Base-by-base conservation (phyloP, 140 eudicot species). In the Bidens hawaiensis region DNA sequence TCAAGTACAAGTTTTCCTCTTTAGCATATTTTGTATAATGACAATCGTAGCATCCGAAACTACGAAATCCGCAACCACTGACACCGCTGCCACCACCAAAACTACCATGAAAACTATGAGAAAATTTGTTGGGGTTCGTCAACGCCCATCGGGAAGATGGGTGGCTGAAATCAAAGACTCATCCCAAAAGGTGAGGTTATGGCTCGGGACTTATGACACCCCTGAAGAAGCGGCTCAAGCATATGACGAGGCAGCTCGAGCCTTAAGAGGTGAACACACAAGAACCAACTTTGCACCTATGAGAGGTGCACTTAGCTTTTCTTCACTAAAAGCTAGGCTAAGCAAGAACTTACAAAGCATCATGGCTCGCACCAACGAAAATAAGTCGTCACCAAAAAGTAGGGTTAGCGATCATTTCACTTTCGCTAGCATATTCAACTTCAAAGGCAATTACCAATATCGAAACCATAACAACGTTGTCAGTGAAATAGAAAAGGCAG, bases 201-300 rank as follows among this genome's bases (percentile, higher is more conserved):
- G 96, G 96, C 88, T 87, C 0, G 96, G 96, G 54, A 87, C 96
- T 13, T 87, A 87, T 15, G 96, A 87, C 43, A 76, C 85, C 1
- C 84, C 96, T 2, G 96, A 87, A 74, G 96, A 87, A 50, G 96
- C 96, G 9, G 96, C 96, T 14, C 80, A 82, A 38, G 96, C 93
- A 36, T 87, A 87, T 13, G 96, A 87, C 34, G 96, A 87, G 50
- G 96, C 96, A 7, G 96, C 96, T 11, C 81, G 96, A n/a, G 94
- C 89, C 60, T 76, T 87, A 3, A 73, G 96, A 22, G 96, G 96
- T 0, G 89, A 87, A 56, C 77, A 84, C 46, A 91, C 96, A 0
- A 76, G 93, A 22, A 87, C 96, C 14, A 87, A 87, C 70, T 87
- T 87, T n/a, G 70, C 85, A n/a, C 42, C 80, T n/a, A 30, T 70